phyloP scores from a whole-genome alignment of 23 red algal genomes.

The Gracilariopsis chorda region DNA sequence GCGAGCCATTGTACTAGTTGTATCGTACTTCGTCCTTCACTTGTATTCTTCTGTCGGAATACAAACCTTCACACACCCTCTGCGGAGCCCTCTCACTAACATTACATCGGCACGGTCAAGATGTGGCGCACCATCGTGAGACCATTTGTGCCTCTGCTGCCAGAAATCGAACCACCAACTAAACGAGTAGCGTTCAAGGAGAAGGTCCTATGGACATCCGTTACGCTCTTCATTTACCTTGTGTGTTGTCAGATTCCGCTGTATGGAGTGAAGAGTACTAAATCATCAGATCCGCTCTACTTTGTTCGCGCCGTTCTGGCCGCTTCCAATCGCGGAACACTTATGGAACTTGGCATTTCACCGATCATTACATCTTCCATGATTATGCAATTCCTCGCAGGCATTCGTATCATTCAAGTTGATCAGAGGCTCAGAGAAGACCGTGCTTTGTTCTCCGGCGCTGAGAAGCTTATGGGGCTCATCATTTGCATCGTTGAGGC shows the following conservation, averaged over 20 bases:
- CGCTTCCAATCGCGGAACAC: conserved; percentile 92
- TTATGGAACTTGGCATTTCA: conserved; percentile 99
- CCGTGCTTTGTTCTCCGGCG: conserved; percentile 88
- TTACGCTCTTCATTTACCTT: conserved; percentile 96
- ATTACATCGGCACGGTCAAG: neutral
- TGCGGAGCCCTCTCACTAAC: no score
- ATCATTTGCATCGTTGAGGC: conserved; percentile 89
- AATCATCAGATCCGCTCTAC: conserved; percentile 96
- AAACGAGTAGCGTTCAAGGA: conserved; percentile 92
- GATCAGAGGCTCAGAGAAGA: conserved; percentile 89
- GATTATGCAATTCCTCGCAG: conserved; percentile 98
- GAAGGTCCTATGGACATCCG: conserved; percentile 90
- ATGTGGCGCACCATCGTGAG: conserved; percentile 78
- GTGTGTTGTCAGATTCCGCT: conserved; percentile 98
- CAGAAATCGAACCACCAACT: conserved; percentile 87
- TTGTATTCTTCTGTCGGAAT: no score
- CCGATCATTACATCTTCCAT: conserved; percentile 96
- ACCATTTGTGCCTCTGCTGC: conserved; percentile 87
- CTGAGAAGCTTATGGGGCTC: conserved; percentile 97
- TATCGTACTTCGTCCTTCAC: no score
- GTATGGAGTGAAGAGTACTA: conserved; percentile 96
- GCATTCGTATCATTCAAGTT: conserved; percentile 92
- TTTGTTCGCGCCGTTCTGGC: conserved; percentile 92
- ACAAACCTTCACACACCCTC: no score
- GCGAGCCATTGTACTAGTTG: no score